Evolutionary conservation across 495 filamentous ascomycete species (phyloP).

Genomic region (Neurospora sp.): DNA sequence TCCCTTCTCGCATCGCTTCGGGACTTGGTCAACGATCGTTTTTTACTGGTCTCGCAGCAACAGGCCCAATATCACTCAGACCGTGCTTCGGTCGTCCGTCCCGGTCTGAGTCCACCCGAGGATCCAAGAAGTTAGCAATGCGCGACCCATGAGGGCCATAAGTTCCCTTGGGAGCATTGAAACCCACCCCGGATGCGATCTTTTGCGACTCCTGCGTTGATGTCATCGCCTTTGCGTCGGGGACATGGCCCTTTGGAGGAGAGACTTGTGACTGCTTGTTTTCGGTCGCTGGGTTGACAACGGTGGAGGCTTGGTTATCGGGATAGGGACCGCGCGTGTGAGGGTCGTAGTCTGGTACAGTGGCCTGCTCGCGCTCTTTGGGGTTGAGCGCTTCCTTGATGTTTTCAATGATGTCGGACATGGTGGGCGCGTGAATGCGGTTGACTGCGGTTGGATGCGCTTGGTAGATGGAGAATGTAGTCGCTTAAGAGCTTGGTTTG

Average conservation of each 20-base stretch:
- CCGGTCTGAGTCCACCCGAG: conserved; percentile 31
- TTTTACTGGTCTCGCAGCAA: conserved; percentile 1
- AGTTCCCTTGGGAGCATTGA: conserved; percentile 20
- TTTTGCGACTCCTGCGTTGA: conserved; percentile 1
- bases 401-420: conserved; percentile 20
- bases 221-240: neutral
- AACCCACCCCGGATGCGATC: conserved; percentile 8
- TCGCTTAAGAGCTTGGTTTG: neutral
- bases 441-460: neutral
- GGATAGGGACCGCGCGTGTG: conserved; percentile 15
- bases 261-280: neutral
- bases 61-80: neutral
- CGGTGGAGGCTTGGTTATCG: conserved; percentile 1
- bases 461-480: neutral
- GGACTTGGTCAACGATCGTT: neutral
- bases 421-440: conserved; percentile 5
- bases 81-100: conserved; percentile 10
- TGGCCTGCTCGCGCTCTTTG: conserved; percentile 16
- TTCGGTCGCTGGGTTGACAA: neutral
- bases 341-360: conserved; percentile 13
- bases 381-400: conserved; percentile 19
- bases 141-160: conserved; percentile 32
- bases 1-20: neutral
- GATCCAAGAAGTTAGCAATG: conserved; percentile 30
- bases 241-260: neutral